Conservation (phyloP, 2,329 filamentous ascomycete genomes). For the Diplodia scrobiculata region DNA sequence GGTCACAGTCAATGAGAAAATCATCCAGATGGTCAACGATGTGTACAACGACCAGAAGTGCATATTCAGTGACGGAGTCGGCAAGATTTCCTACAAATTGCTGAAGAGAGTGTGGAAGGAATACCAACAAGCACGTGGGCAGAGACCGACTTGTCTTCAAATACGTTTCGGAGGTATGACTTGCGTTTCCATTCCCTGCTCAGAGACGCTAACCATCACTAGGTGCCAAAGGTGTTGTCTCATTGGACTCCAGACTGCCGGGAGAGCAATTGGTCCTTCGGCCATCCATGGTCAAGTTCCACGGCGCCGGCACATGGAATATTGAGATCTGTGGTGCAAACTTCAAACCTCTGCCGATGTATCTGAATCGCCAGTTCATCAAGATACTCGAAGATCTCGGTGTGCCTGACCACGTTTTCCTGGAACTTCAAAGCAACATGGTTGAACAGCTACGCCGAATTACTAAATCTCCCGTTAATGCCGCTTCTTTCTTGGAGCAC, state of each 20-base stretch:
- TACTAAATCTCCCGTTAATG: slow-evolving; percentile 61
- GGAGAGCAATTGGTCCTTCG: slow-evolving; percentile 65
- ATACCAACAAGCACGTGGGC: slow-evolving; percentile 50
- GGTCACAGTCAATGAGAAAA: slow-evolving; percentile 50
- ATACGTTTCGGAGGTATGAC: slow-evolving; percentile 65
- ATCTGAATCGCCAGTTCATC: slow-evolving; percentile 77
- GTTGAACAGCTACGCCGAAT: slow-evolving; percentile 62
- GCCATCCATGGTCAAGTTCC: slow-evolving; percentile 78
- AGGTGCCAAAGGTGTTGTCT: slow-evolving; percentile 77
- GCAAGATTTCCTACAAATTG: slow-evolving; percentile 67
- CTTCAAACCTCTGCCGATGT: slow-evolving; percentile 66
- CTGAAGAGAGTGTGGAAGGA: slow-evolving; percentile 62
- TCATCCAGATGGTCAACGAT: slow-evolving; percentile 46
- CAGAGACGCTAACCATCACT: slow-evolving; percentile 24
- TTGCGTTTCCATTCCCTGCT: neutral
- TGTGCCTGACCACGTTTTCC: slow-evolving; percentile 61
- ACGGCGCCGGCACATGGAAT: slow-evolving; percentile 49
- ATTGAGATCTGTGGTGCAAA: slow-evolving; percentile 74
- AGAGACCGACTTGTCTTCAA: slow-evolving; percentile 67
- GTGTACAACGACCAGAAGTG: slow-evolving; percentile 56
- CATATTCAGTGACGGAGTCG: slow-evolving; percentile 78
- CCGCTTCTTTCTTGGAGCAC: slow-evolving; percentile 65
- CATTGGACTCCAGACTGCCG: slow-evolving; percentile 63
- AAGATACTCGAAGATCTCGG: slow-evolving; percentile 83
- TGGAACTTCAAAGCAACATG: slow-evolving; percentile 64